These are phyloP conservation scores for Aspergillus pseudotamarii DNA, from an alignment of 2,329 filamentous ascomycete genomes.

Conservation along the genomic window DNA sequence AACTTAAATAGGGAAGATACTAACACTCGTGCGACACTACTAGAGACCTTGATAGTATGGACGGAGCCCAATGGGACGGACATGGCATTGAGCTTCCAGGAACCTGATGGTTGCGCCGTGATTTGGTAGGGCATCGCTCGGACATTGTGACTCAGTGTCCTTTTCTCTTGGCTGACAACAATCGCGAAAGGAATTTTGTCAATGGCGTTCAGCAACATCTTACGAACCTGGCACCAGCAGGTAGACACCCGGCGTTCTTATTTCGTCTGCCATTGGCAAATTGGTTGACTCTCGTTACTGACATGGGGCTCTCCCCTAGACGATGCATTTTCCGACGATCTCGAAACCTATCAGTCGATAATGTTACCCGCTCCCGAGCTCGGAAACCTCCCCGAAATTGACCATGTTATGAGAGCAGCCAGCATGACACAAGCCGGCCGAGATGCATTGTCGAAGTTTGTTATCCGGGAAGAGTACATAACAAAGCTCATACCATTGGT, in stretches of 20 bases:
- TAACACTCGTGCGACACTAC: conserved; percentile 29
- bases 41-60: conserved; percentile 98
- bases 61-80: conserved; percentile 88
- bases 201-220: conserved; percentile 80
- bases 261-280: background rate
- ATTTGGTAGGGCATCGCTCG: conserved; percentile 69
- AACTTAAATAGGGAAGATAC: conserved; percentile 7
- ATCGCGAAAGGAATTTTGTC: conserved; percentile 76
- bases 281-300: background rate
- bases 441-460: conserved; percentile 83
- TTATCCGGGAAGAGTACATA: conserved; percentile 85
- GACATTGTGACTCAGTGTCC: conserved; percentile 28
- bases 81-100: conserved; percentile 98
- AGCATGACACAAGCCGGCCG: conserved; percentile 74
- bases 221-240: conserved; percentile 61
- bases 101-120: conserved; percentile 86
- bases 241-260: conserved; percentile 43
- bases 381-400: conserved; percentile 81
- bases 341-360: conserved; percentile 72
- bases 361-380: conserved; percentile 78
- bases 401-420: conserved; percentile 78
- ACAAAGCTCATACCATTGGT: conserved; percentile 83
- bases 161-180: conserved; percentile 26
- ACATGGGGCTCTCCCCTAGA: conserved; percentile 53
- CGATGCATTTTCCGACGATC: conserved; percentile 86